These are phyloP conservation scores for Phytophthora vignae DNA, from an alignment of 352 stramenopile species.

Conservation along the genomic window DNA sequence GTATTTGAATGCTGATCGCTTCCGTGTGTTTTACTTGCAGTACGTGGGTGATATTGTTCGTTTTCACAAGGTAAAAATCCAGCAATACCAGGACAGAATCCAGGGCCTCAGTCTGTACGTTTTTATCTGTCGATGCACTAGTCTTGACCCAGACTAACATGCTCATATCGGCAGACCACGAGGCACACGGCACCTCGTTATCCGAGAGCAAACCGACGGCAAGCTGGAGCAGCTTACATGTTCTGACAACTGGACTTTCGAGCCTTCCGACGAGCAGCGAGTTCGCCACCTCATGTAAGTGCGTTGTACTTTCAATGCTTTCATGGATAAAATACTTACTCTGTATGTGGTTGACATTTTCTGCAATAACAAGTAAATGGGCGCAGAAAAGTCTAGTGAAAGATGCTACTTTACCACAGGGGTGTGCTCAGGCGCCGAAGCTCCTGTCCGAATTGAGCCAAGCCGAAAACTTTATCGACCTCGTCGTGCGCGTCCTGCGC, in stretches of 20 bases:
- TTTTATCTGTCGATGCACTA: neutral
- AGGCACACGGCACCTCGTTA: constrained; percentile 65
- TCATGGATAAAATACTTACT: neutral
- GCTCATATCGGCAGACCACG: constrained; percentile 27
- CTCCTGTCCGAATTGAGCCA: constrained; percentile 54
- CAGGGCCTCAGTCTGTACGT: constrained; percentile 69
- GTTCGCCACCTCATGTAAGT: constrained; percentile 51
- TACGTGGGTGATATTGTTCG: constrained; percentile 80
- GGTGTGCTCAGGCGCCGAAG: constrained; percentile 51
- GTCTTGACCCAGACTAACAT: neutral
- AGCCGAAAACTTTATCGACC: constrained; percentile 61
- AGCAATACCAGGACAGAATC: constrained; percentile 60
- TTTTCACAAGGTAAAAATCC: constrained; percentile 80
- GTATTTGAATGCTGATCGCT: neutral
- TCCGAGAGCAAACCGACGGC: constrained; percentile 43
- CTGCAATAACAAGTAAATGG: constrained; percentile 52
- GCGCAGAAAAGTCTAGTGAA: constrained; percentile 40
- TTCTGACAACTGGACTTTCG: constrained; percentile 71
- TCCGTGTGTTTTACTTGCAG: constrained; percentile 32
- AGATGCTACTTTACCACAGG: constrained; percentile 61
- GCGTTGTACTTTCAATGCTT: neutral
- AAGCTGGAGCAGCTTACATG: constrained; percentile 56
- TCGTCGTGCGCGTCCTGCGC: constrained; percentile 67
- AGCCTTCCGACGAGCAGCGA: constrained; percentile 58
- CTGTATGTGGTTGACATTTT: neutral